Percentiles rank a stretch among this genome's conserved stretches.
phyloP scores from a whole-genome alignment of 352 stramenopile species.

The Peronospora farinosa region DNA sequence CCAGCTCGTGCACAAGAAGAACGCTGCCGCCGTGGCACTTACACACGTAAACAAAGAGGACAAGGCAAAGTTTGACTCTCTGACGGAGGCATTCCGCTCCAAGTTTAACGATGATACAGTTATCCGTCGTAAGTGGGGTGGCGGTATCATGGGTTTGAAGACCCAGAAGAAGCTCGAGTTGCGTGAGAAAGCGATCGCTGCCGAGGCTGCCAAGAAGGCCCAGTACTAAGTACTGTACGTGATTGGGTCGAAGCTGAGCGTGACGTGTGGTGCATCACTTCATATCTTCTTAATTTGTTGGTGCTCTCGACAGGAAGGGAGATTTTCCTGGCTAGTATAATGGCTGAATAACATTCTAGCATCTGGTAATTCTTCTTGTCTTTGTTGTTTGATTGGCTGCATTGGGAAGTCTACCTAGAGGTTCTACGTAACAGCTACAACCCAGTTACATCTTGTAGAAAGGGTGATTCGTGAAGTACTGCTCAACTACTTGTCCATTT shows the following conservation, averaged over 20 bases:
- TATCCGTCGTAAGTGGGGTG: slow-evolving; percentile 95
- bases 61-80: slow-evolving; percentile 93
- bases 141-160: slow-evolving; percentile 99
- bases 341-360: slow-evolving; percentile 39
- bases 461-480: background rate
- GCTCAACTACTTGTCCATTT: background rate
- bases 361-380: slow-evolving; percentile 3
- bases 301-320: slow-evolving; percentile 23
- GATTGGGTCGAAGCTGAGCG: slow-evolving; percentile 6
- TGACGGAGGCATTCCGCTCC: slow-evolving; percentile 89
- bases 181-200: slow-evolving; percentile 93
- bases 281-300: slow-evolving; percentile 17
- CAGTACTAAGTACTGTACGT: slow-evolving; percentile 80
- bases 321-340: slow-evolving; percentile 24
- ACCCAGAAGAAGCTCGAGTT: slow-evolving; percentile 99
- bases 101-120: slow-evolving; percentile 97
- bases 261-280: slow-evolving; percentile 13
- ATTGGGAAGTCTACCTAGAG: no score
- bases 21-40: slow-evolving; percentile 91
- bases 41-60: slow-evolving; percentile 98
- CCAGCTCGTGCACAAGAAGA: slow-evolving; percentile 98
- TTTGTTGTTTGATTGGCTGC: background rate
- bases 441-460: no score
- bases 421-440: no score
- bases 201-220: slow-evolving; percentile 98